A percentile compares a stretch with the other conserved stretches of the same genome.
Evolutionary conservation across 2,329 filamentous ascomycete species (phyloP).

Genomic region (Aquanectria penicillioides): DNA sequence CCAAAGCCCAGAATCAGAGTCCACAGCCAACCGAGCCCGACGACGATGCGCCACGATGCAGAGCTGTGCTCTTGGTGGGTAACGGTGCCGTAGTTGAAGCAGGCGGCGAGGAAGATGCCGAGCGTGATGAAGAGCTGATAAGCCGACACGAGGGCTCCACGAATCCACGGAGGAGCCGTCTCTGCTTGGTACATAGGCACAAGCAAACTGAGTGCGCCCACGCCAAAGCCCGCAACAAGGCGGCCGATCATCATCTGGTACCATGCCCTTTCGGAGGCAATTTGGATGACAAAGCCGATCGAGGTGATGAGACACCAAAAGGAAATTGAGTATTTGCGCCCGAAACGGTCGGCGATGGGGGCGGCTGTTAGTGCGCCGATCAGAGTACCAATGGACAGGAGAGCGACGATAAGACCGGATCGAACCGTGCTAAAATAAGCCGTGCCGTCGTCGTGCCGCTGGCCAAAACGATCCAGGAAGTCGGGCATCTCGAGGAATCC

Average conservation of each 20-base stretch:
- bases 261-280: slow-evolving; percentile 65
- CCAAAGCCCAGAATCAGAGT: slow-evolving; percentile 58
- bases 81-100: slow-evolving; percentile 71
- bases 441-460: slow-evolving; percentile 50
- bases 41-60: slow-evolving; percentile 69
- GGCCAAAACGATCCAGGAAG: slow-evolving; percentile 62
- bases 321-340: slow-evolving; percentile 70
- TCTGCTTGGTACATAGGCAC: slow-evolving; percentile 82
- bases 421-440: slow-evolving; percentile 61
- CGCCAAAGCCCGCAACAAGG: slow-evolving; percentile 72
- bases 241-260: slow-evolving; percentile 74
- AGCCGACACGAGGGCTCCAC: slow-evolving; percentile 71
- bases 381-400: slow-evolving; percentile 69
- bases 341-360: slow-evolving; percentile 71
- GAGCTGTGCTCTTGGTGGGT: slow-evolving; percentile 55
- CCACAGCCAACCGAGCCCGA: slow-evolving; percentile 63
- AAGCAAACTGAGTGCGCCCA: slow-evolving; percentile 71
- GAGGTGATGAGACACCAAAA: slow-evolving; percentile 69
- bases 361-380: slow-evolving; percentile 69
- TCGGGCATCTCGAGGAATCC: slow-evolving; percentile 69
- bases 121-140: slow-evolving; percentile 80
- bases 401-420: slow-evolving; percentile 67
- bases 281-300: slow-evolving; percentile 74
- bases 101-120: slow-evolving; percentile 70
- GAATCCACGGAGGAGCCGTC: slow-evolving; percentile 72